Percentiles rank a stretch among this genome's conserved stretches.
Conservation (phyloP, 1,139 yeast genomes). For the Debaryomyces sp. region DNA sequence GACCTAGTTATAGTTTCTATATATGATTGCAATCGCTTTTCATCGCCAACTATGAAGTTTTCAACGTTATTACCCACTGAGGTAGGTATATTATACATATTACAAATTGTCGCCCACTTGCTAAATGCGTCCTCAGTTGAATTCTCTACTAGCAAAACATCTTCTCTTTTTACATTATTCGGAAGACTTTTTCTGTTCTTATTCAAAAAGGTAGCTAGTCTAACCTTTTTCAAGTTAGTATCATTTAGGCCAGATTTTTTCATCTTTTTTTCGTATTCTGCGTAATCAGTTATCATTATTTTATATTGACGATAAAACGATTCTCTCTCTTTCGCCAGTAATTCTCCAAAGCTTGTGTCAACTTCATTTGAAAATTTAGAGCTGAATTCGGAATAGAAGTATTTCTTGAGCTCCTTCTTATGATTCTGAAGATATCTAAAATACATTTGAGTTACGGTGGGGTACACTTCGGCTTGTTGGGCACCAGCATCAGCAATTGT, state of each 20-base stretch:
- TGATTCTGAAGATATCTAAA: slow-evolving; percentile 30
- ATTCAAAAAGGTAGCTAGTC: slow-evolving; percentile 23
- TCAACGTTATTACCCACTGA: slow-evolving; percentile 29
- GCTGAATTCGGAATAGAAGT: slow-evolving; percentile 32
- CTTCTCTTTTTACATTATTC: neutral
- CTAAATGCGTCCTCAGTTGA: slow-evolving; percentile 17
- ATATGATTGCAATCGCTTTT: slow-evolving; percentile 38
- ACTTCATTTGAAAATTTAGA: slow-evolving; percentile 19
- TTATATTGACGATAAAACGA: slow-evolving; percentile 25
- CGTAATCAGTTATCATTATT: slow-evolving; percentile 28
- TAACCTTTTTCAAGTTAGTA: slow-evolving; percentile 32
- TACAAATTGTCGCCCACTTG: slow-evolving; percentile 35
- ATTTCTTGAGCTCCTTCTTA: slow-evolving; percentile 32
- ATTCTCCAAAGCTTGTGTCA: slow-evolving; percentile 12
- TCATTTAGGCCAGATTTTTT: slow-evolving; percentile 21
- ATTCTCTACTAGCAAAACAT: neutral
- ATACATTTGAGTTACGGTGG: slow-evolving; percentile 27
- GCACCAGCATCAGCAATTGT: neutral
- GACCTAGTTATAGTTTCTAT: slow-evolving; percentile 10
- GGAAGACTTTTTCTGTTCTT: neutral
- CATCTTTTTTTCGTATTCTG: slow-evolving; percentile 25
- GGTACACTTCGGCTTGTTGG: slow-evolving; percentile 18
- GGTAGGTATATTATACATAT: slow-evolving; percentile 22
- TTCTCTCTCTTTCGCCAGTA: slow-evolving; percentile 23
- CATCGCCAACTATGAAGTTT: slow-evolving; percentile 48